Evolutionary conservation across 1,284 basidiomycete species (phyloP), one percentile per base, ranked within the genome.

Genomic region (Fistulina hepatica): DNA sequence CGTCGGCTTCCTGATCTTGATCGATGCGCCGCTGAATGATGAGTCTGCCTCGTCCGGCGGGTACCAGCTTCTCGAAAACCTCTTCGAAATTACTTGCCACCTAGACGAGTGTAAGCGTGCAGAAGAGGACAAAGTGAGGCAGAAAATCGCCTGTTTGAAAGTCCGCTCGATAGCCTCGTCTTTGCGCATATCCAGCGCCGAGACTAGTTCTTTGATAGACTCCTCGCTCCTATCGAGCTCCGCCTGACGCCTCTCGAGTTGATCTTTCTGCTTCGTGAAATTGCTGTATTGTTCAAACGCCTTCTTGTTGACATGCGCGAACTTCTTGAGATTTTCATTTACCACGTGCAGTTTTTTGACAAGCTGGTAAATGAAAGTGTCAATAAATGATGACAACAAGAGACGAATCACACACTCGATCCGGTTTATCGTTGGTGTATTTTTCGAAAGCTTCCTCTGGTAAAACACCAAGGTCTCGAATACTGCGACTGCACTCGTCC

Each of bases 271-370:
- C 55, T 94, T 95, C 8, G 93, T 97, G 58, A 98, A 98, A 55
- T 88, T 93, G 59, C 76, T 89, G 67, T 95, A 97, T 59, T 97
- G 92, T 59, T 99, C 95, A 53, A 97, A 94, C 1, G 94, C 95
- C 59, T 97, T 97, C 68, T 98, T 98, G 71, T 99, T 99, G 48
- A 98, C 94, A 54, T 97, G 93, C 0, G 90, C 83, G 52, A 92
- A 98, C 59, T 93, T 93, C 59, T 94, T 97, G 46, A 99, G 67
- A 21, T 77, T 76, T 51, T 97, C 92, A 52, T 97, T 93, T 46
- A 92, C 81, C 17, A 73, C 72, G 52, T 95, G 92, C 24, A 98
- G 70, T 47, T 82, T 84, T 63, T 89, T 93, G 49, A 94, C 74
- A 25, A 98, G 71, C 88, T 94, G 50, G 13, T 41, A 37, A 42